Base-by-base conservation (phyloP, 768 basidiomycete genomes). In the Plicaturopsis crispa region DNA sequence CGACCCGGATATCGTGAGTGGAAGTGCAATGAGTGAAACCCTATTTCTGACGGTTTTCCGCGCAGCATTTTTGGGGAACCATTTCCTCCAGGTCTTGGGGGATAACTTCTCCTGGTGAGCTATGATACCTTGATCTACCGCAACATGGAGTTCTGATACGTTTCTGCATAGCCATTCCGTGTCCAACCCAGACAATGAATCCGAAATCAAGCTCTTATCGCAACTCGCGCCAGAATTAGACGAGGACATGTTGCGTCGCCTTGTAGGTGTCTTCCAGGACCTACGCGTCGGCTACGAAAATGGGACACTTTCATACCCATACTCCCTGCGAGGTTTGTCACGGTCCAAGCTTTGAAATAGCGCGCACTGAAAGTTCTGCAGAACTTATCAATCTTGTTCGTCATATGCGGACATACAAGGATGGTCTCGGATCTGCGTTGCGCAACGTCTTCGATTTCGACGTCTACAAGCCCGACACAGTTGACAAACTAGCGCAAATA, bases 371-470 rank as follows among this genome's bases (percentile, higher is more conserved):
- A n/a, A n/a, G n/a, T n/a, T 26, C 6, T 34, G 11, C 48, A 81
- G 80, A 83, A 45, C 55, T 83, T 24, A 80, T 83, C 51, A 80
- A 78, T 48, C 62, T 83, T 19, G 69, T 81, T 2, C 65, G 70
- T 31, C 80, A 83, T 48, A 67, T 83, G 62, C 73, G 66, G 44
- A 67, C 73, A 2, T 81, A 75, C 43, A 52, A 60, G 16, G 80
- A 81, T 51, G 54, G 72, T 0, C 57, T 81, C 8, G 78, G 72
- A n/a, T 65, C 67, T 30, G 70, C 73, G 5, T 56, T 83, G 12
- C 64, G 80, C 12, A 83, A 81, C 48, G 63, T 81, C 7, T 83
- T 83, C 46, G 80, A 83, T 50, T 83, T 80, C 40, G 80, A 83
- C 49, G 66, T 83, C 5, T 78, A 78, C 53, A 75, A 72, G 45